Base-by-base conservation (phyloP, 2,329 filamentous ascomycete species). In the Epichloe sp. region DNA sequence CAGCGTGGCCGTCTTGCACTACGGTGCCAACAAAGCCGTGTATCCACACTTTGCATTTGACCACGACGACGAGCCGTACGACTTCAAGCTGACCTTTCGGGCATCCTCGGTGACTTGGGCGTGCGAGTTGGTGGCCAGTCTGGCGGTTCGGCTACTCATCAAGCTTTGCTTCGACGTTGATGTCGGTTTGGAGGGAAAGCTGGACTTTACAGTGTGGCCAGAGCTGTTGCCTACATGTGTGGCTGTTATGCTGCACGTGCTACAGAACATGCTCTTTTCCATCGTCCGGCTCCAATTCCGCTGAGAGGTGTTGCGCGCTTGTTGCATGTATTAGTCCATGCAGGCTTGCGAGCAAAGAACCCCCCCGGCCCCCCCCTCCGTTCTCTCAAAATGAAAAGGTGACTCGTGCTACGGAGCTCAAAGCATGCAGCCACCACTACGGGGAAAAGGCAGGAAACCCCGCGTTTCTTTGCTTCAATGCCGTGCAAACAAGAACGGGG, bases 191-290 rank as follows among this genome's bases (percentile, higher is more conserved):
- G 82, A 85, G 67, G 82, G 79, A 26, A 80, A 78, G 65, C 68
- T 78, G 54, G 82, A 85, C 64, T 68, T 85, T 57, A 76, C 75
- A 6, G 76, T 79, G 51, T 85, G 81, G 78, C 81, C 82, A 2
- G 82, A 85, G 68, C 65, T 85, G 59, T 65, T 85, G 59, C 82
- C 82, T 17, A 83, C 82, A 3, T 78, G 78, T 50, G 77, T 82
- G 19, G 79, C 78, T 21, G 81, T 84, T 21, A 80, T 79, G 69
- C 68, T 85, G 62, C 82, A 85, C 59, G 82, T 85, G 48, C 61
- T 85, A 65, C 82, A 85, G 67, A 85, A 85, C 63, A 85, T 85
- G 82, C 65, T 85, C 51, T 85, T 85, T 66, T 81, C 79, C 44
- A 85, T 85, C 59, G 77, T 84, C 37, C 74, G 81, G 55, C 66